phyloP scores from a whole-genome alignment of 179 eudicot species.

The Beta lomatogona region DNA sequence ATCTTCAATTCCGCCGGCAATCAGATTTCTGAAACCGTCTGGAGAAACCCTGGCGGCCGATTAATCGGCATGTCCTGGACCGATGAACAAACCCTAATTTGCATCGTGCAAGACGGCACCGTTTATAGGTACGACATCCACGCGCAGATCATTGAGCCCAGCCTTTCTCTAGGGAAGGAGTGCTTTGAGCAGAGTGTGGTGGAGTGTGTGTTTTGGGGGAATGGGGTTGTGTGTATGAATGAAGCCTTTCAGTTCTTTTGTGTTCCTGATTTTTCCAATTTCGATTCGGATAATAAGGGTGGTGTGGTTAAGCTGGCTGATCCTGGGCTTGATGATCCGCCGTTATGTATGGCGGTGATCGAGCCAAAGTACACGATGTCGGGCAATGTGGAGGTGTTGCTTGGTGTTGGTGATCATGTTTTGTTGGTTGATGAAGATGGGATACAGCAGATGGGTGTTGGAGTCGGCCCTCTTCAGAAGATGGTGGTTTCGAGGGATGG shows the following conservation, averaged over 20 bases:
- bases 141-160: slow-evolving; percentile 58
- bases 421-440: slow-evolving; percentile 91
- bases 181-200: slow-evolving; percentile 87
- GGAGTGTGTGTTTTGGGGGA: slow-evolving; percentile 97
- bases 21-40: slow-evolving; percentile 66
- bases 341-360: slow-evolving; percentile 80
- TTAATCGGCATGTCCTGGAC: slow-evolving; percentile 84
- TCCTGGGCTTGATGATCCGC: slow-evolving; percentile 69
- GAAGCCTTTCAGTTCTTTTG: slow-evolving; percentile 77
- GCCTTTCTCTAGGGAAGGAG: slow-evolving; percentile 68
- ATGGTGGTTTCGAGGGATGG: slow-evolving; percentile 87
- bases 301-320: slow-evolving; percentile 74
- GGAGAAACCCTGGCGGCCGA: slow-evolving; percentile 91
- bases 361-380: slow-evolving; percentile 95
- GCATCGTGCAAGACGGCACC: slow-evolving; percentile 92
- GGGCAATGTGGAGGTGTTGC: slow-evolving; percentile 88
- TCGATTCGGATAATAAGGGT: slow-evolving; percentile 42
- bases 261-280: slow-evolving; percentile 67
- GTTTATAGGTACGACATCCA: slow-evolving; percentile 70
- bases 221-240: slow-evolving; percentile 84
- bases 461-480: slow-evolving; percentile 84
- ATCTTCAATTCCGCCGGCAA: slow-evolving; percentile 88
- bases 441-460: slow-evolving; percentile 71
- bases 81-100: slow-evolving; percentile 72
- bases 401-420: slow-evolving; percentile 74